Evolutionary conservation across 768 basidiomycete genomes (phyloP).

Genomic region (Rhodotorula kratochvilovae): DNA sequence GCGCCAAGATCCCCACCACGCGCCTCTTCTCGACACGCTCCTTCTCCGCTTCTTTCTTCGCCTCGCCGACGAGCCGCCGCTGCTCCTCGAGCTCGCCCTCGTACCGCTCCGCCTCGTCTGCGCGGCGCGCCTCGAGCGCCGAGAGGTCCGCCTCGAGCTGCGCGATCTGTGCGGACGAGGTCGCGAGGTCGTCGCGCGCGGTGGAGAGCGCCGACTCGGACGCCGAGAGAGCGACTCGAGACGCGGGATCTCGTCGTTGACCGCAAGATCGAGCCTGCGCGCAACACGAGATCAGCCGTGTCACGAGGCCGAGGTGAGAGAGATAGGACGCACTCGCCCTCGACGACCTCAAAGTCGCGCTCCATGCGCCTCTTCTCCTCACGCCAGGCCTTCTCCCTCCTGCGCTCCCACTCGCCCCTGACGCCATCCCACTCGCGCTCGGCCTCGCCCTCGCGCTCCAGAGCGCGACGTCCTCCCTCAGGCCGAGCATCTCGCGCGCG

Average conservation of each 20-base stretch:
- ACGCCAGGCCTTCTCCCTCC: conserved; percentile 1
- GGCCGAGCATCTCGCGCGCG: conserved; percentile 12
- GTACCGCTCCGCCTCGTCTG: conserved; percentile 57
- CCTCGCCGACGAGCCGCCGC: conserved; percentile 46
- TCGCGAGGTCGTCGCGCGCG: background rate
- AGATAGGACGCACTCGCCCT: conserved; percentile 47
- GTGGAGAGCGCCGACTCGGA: background rate
- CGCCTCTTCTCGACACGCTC: conserved; percentile 24
- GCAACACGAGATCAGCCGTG: background rate
- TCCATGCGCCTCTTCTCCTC: conserved; percentile 50
- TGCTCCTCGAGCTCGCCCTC: conserved; percentile 55
- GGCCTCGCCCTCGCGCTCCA: conserved; percentile 50
- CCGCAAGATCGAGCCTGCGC: conserved; percentile 23
- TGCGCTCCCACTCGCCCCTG: background rate
- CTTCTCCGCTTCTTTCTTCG: conserved; percentile 18
- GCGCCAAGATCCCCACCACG: conserved; percentile 26
- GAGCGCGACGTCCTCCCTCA: conserved; percentile 57
- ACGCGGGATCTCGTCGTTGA: conserved; percentile 54
- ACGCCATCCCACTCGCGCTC: background rate
- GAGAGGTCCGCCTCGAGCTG: conserved; percentile 10
- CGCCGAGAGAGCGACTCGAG: conserved; percentile 50
- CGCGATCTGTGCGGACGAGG: background rate
- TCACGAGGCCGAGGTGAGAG: background rate
- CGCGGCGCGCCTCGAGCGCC: conserved; percentile 8
- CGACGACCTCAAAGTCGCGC: conserved; percentile 60